Evolutionary conservation across 257 asterid genomes (phyloP), one percentile per base, ranked within the genome.

Genomic region (Eucommia ulmoides): DNA sequence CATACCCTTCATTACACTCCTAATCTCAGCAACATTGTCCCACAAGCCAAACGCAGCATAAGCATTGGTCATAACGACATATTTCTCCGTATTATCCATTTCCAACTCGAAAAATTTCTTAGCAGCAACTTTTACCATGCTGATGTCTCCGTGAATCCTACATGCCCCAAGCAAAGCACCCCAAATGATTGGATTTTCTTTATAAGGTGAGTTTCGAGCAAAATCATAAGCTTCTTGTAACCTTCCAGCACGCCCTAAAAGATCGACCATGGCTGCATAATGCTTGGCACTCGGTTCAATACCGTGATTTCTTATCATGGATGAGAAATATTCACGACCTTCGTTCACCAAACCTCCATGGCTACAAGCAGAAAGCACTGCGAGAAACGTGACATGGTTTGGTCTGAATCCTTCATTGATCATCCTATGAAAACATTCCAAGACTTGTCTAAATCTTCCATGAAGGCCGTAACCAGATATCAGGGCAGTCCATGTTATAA

Each of bases 131-230:
- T 77, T 78, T 44, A 74, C 73, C 77, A 82, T 68, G 56, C 76
- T 81, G 48, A 82, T 54, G 47, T 89, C 73, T 53, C 96, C 93
- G 60, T 89, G 84, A 58, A 78, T 50, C 72, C 65, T 82, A 67
- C 96, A 78, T 50, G 94, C 88, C 64, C 93, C 96, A 51, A 86
- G 75, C 63, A 91, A 63, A 55, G 98, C 77, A 3, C 94, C 94
- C 96, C 98, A 91, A 19, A 86, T 73, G 14, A 88, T 81, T 0
- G 94, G 96, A 69, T 86, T 95, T 33, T 77, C 82, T 63, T 72
- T 74, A 53, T 53, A 78, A 55, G 78, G 74, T 24, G 94, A 83
- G 62, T 22, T 68, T 53, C 59, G 60, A 58, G 81, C 72, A 56
- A 85, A 79, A 3, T 44, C 61, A n/a, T 76, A 83, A 45, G 96